phyloP scores from a whole-genome alignment of 768 basidiomycete genomes.

The Suillus subaureus region DNA sequence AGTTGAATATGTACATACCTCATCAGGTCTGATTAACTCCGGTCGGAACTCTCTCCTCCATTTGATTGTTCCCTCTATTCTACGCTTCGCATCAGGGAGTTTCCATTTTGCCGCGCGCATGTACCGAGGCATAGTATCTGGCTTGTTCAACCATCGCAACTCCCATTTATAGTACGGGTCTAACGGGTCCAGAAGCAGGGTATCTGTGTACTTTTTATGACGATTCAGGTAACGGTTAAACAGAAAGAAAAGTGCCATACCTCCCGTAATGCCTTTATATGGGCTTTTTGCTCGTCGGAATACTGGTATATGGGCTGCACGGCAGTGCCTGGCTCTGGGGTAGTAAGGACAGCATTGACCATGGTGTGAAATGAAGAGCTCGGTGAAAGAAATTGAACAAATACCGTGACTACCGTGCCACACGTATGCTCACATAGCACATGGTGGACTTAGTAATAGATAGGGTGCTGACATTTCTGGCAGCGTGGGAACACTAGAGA shows the following conservation, averaged over 20 bases:
- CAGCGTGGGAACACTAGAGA: constrained; percentile 10
- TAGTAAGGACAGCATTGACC: constrained; percentile 51
- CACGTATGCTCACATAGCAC: neutral
- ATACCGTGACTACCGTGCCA: neutral
- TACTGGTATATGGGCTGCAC: constrained; percentile 61
- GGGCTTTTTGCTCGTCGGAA: constrained; percentile 58
- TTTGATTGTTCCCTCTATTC: constrained; percentile 77
- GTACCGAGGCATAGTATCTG: constrained; percentile 70
- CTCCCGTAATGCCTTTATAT: constrained; percentile 63
- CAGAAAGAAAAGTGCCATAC: constrained; percentile 39
- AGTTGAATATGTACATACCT: constrained; percentile 38
- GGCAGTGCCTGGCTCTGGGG: constrained; percentile 54
- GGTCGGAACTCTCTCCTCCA: constrained; percentile 88
- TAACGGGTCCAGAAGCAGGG: constrained; percentile 60
- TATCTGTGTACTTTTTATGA: constrained; percentile 59
- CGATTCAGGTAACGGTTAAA: neutral
- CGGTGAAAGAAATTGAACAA: neutral
- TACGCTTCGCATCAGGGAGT: constrained; percentile 70
- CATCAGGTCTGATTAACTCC: constrained; percentile 80
- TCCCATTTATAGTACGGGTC: constrained; percentile 83
- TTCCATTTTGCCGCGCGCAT: constrained; percentile 89
- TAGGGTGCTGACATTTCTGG: constrained; percentile 2
- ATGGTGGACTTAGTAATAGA: constrained; percentile 1
- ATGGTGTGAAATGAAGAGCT: constrained; percentile 24
- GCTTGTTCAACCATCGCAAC: constrained; percentile 67